Percentiles rank a stretch among this genome's conserved stretches.
Evolutionary conservation across 2,329 filamentous ascomycete species (phyloP).

Genomic region (Fusarium anthophilum): DNA sequence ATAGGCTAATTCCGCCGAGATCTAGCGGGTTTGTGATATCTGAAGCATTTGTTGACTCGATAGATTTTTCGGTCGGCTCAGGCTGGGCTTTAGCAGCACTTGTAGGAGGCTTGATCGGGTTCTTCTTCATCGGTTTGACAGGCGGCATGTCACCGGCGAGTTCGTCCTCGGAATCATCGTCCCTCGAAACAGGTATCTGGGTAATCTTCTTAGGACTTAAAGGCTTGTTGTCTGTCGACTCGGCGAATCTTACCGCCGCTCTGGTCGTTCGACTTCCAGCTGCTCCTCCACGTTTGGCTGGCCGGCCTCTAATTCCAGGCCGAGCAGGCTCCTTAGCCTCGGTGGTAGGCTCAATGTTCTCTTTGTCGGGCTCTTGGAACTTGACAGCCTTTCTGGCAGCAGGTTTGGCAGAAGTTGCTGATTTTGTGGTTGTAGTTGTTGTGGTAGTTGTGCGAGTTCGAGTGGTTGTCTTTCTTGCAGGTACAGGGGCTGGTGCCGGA

Average conservation of each 20-base stretch:
- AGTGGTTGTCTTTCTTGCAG: conserved; percentile 47
- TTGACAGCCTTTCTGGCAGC: conserved; percentile 69
- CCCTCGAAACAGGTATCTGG: conserved; percentile 60
- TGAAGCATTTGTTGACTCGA: conserved; percentile 41
- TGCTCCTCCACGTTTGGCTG: conserved; percentile 55
- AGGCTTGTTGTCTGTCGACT: conserved; percentile 57
- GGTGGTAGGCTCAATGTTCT: conserved; percentile 62
- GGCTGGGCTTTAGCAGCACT: conserved; percentile 21
- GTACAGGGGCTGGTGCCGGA: conserved; percentile 44
- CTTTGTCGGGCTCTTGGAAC: conserved; percentile 72
- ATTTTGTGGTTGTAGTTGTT: conserved; percentile 48
- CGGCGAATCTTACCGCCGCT: conserved; percentile 45
- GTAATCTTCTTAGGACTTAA: conserved; percentile 73
- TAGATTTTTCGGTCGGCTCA: conserved; percentile 18
- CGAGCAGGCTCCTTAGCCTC: conserved; percentile 50
- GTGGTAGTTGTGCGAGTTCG: conserved; percentile 41
- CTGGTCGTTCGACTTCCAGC: conserved; percentile 48
- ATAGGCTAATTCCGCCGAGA: conserved; percentile 54
- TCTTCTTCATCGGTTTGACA: conserved; percentile 63
- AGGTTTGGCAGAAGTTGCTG: conserved; percentile 52
- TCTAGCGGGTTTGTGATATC: conserved; percentile 50
- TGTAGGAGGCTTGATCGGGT: conserved; percentile 61
- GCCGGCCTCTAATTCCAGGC: conserved; percentile 50
- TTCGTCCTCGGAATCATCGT: conserved; percentile 68
- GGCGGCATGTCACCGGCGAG: conserved; percentile 62